Evolutionary conservation across 345 rosid species (phyloP).

Genomic region (Lenwebbia sp.): DNA sequence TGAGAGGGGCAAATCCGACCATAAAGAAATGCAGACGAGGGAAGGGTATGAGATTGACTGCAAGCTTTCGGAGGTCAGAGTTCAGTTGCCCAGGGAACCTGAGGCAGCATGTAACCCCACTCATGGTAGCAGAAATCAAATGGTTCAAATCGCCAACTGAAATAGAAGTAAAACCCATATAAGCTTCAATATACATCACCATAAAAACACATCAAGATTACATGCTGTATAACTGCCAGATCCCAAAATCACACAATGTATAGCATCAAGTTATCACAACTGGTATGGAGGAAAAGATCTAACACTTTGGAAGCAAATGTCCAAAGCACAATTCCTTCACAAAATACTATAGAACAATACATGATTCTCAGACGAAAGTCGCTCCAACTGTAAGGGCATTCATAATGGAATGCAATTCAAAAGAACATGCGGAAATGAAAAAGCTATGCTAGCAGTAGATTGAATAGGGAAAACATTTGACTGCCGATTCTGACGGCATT

Average conservation of each 20-base stretch:
- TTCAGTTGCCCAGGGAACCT: slow-evolving; percentile 26
- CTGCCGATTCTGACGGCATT: too few species aligned
- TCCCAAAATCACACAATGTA: not conserved
- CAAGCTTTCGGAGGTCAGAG: slow-evolving; percentile 24
- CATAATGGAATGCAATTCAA: not conserved
- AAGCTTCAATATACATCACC: not conserved
- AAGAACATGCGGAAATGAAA: too few species aligned
- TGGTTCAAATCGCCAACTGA: slow-evolving; percentile 24
- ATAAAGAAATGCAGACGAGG: slow-evolving; percentile 24
- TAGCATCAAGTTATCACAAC: not conserved
- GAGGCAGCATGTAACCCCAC: slow-evolving; percentile 28
- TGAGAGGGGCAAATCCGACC: slow-evolving; percentile 22
- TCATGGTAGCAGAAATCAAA: slow-evolving; percentile 26
- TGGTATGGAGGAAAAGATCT: too few species aligned
- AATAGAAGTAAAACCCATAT: not conserved
- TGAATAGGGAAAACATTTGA: too few species aligned
- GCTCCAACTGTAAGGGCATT: not conserved
- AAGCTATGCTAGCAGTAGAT: too few species aligned
- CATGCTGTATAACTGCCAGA: not conserved
- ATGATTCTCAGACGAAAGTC: not conserved
- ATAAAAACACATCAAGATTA: too few species aligned
- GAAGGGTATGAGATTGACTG: slow-evolving; percentile 21
- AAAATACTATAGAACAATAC: not conserved
- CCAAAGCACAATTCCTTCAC: not conserved
- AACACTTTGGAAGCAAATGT: not conserved